Evolutionary conservation across 331 rosid genomes (phyloP).

Genomic region (Cydonia oblonga): DNA sequence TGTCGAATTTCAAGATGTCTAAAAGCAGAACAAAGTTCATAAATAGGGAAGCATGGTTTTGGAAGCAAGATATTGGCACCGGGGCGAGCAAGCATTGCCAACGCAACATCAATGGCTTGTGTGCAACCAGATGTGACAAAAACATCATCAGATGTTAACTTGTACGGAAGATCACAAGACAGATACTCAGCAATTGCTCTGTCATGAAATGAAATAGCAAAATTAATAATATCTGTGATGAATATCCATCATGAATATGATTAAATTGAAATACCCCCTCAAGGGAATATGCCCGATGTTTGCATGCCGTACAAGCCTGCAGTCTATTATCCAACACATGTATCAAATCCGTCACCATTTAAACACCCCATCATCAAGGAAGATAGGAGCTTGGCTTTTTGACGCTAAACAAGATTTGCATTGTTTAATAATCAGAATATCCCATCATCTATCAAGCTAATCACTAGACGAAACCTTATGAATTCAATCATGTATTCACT

Average conservation of each 20-base stretch:
- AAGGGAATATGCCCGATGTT: neutral
- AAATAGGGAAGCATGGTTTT: slow-evolving; percentile 90
- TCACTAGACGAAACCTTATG: neutral
- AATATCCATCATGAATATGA: neutral
- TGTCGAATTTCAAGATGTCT: slow-evolving; percentile 66
- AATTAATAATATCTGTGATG: neutral
- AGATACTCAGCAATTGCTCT: slow-evolving; percentile 80
- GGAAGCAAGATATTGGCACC: slow-evolving; percentile 91
- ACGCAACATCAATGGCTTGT: slow-evolving; percentile 87
- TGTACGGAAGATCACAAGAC: slow-evolving; percentile 78
- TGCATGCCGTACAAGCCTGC: neutral
- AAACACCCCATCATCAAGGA: neutral
- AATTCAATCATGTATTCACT: no score
- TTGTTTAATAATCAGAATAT: no score
- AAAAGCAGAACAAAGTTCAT: slow-evolving; percentile 70
- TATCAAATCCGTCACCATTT: neutral
- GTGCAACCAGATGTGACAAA: slow-evolving; percentile 91
- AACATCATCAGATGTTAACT: slow-evolving; percentile 71
- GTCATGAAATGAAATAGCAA: slow-evolving; percentile 3
- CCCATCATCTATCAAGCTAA: neutral
- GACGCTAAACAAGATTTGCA: no score
- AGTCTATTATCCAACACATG: neutral
- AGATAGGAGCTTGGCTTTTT: neutral
- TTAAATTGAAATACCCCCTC: neutral
- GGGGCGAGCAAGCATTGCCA: slow-evolving; percentile 71